These are phyloP conservation scores for Vitis riparia DNA, from an alignment of 164 flowering plant species.

Conservation along the genomic window DNA sequence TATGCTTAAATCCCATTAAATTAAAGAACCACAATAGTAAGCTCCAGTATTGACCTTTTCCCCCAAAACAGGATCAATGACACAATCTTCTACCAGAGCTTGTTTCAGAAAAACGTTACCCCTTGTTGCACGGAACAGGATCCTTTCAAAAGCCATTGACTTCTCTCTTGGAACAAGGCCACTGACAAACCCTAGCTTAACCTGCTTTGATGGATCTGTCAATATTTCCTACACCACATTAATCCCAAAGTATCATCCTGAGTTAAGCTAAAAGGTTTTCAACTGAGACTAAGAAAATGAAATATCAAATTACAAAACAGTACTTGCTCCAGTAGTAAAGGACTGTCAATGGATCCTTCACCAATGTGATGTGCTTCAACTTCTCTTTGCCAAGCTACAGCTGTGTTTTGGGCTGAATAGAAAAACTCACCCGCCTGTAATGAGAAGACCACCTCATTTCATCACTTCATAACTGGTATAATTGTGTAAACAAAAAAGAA, in stretches of 20 bases:
- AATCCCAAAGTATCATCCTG: not conserved
- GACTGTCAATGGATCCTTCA: conserved; percentile 67
- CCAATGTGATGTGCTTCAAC: conserved; percentile 35
- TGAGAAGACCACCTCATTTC: not conserved
- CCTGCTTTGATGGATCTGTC: conserved; percentile 68
- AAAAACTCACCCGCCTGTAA: conserved; percentile 82
- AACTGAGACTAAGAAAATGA: conserved; percentile 1
- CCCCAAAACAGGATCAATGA: conserved; percentile 75
- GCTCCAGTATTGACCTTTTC: conserved; percentile 55
- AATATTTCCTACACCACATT: conserved; percentile 48
- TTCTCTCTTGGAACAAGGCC: conserved; percentile 85
- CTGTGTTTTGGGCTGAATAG: conserved; percentile 56
- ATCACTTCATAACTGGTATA: not conserved
- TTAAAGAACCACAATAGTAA: not conserved
- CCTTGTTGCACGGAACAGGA: conserved; percentile 87
- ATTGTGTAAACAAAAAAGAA: not conserved
- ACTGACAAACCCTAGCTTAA: conserved; percentile 70
- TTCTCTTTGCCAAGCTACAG: conserved; percentile 64
- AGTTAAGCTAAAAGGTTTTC: not conserved
- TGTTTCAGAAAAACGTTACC: conserved; percentile 82
- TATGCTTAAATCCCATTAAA: too few relatives aligned
- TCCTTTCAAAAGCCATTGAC: conserved; percentile 84
- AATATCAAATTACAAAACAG: not conserved
- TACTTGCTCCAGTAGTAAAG: conserved; percentile 73
- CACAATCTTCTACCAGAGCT: conserved; percentile 55